phyloP scores from a whole-genome alignment of 768 basidiomycete species.

The Wakefieldia striispora region DNA sequence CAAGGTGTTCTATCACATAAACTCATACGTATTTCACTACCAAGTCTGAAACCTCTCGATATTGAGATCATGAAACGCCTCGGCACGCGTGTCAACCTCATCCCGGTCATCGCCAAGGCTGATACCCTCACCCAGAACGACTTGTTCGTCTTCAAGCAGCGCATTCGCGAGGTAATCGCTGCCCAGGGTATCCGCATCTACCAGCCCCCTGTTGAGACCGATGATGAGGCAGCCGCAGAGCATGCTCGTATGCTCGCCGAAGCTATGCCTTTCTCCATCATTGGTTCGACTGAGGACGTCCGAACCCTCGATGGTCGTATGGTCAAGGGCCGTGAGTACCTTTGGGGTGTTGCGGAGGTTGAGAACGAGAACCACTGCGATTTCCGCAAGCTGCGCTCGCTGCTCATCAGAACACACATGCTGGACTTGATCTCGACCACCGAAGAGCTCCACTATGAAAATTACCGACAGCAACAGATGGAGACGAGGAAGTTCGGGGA shows the following conservation, averaged over 20 bases:
- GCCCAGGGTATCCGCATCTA: slow-evolving; percentile 96
- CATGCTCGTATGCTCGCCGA: slow-evolving; percentile 84
- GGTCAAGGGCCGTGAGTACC: slow-evolving; percentile 97
- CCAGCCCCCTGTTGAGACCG: slow-evolving; percentile 86
- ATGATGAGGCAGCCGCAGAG: slow-evolving; percentile 83
- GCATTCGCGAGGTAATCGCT: slow-evolving; percentile 85
- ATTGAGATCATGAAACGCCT: slow-evolving; percentile 99
- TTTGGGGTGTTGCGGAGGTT: slow-evolving; percentile 99
- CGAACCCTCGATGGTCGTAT: slow-evolving; percentile 84
- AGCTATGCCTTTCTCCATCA: slow-evolving; percentile 98
- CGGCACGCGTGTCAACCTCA: slow-evolving; percentile 96
- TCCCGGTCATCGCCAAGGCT: slow-evolving; percentile 96
- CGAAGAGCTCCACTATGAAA: slow-evolving; percentile 96
- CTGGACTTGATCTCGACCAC: slow-evolving; percentile 94
- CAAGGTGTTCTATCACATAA: not conserved
- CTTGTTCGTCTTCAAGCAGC: slow-evolving; percentile 87
- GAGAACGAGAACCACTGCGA: slow-evolving; percentile 99
- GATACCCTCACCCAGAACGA: slow-evolving; percentile 97
- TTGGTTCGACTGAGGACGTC: slow-evolving; percentile 95
- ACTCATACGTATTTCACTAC: slow-evolving; percentile 5
- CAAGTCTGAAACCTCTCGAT: slow-evolving; percentile 88
- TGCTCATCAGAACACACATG: slow-evolving; percentile 98
- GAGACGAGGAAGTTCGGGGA: slow-evolving; percentile 99
- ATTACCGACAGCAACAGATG: slow-evolving; percentile 98
- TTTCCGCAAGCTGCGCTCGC: slow-evolving; percentile 94